These are phyloP conservation scores for Penstemon newberryi DNA, from an alignment of 257 asterid genomes.

Conservation along the genomic window DNA sequence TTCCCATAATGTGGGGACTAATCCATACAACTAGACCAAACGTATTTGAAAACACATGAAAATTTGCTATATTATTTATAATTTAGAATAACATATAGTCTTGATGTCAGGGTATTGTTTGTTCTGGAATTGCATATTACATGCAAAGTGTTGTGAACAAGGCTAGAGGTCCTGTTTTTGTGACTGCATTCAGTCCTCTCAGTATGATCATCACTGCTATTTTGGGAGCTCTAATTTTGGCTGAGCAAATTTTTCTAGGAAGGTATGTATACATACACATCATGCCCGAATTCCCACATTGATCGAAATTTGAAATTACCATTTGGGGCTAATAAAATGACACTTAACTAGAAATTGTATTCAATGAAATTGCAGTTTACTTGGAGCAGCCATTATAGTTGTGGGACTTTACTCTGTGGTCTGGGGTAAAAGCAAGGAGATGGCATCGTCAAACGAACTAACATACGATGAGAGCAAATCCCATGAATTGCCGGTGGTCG, in stretches of 20 bases:
- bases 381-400: constrained; percentile 75
- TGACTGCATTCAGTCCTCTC: constrained; percentile 76
- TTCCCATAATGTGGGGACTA: too few relatives aligned
- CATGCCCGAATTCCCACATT: not conserved
- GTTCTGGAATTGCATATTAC: constrained; percentile 88
- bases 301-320: not conserved
- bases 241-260: constrained; percentile 79
- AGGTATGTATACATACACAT: constrained; percentile 39
- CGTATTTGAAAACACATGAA: too few relatives aligned
- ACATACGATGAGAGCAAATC: constrained; percentile 26
- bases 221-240: constrained; percentile 59
- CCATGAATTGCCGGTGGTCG: constrained; percentile 44
- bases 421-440: constrained; percentile 84
- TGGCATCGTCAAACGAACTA: constrained; percentile 24
- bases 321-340: not conserved
- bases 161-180: constrained; percentile 74
- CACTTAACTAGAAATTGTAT: not conserved
- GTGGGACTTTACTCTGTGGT: constrained; percentile 72
- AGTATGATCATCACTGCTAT: constrained; percentile 79
- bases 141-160: constrained; percentile 70
- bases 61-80: not conserved
- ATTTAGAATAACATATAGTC: not conserved
- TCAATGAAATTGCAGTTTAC: constrained; percentile 41
- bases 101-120: constrained; percentile 61
- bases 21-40: too few relatives aligned